Conservation (phyloP, 1,284 basidiomycete species). For the Microbotryomycetes sp. region DNA sequence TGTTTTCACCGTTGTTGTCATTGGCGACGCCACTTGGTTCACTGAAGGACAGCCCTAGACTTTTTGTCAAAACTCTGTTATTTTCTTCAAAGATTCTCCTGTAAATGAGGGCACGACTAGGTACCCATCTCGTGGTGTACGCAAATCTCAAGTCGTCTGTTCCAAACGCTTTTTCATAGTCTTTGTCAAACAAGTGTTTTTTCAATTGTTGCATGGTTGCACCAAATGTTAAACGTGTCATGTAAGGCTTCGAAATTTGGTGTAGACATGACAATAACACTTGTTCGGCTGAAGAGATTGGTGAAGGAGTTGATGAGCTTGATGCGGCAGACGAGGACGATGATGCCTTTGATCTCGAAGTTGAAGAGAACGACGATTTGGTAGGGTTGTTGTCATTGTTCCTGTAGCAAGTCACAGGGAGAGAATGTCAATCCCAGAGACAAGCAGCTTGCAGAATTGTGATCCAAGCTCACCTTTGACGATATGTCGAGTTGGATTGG, state of each 20-base stretch:
- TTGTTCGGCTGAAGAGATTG: no score
- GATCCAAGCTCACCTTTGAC: no score
- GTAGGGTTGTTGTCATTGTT: no score
- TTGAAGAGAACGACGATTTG: no score
- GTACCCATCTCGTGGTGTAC: constrained; percentile 26
- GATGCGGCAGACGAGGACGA: no score
- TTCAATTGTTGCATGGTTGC: constrained; percentile 27
- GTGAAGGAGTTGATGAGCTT: no score
- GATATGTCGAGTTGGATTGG: neutral
- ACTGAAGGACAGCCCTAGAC: no score
- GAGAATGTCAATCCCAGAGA: no score
- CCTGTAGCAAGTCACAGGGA: no score
- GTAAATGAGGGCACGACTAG: constrained; percentile 24
- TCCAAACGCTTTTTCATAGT: constrained; percentile 30
- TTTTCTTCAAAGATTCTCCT: constrained; percentile 10
- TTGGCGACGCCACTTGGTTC: no score
- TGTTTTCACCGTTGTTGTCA: neutral
- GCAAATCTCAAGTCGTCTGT: constrained; percentile 15
- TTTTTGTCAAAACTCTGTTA: neutral
- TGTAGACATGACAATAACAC: neutral
- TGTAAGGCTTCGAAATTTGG: neutral
- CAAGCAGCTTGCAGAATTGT: no score
- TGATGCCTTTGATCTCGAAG: no score
- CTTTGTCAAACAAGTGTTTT: constrained; percentile 24
- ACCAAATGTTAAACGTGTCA: neutral